Evolutionary conservation across 257 asterid genomes (phyloP).

Genomic region (Gardenia jasminoides): DNA sequence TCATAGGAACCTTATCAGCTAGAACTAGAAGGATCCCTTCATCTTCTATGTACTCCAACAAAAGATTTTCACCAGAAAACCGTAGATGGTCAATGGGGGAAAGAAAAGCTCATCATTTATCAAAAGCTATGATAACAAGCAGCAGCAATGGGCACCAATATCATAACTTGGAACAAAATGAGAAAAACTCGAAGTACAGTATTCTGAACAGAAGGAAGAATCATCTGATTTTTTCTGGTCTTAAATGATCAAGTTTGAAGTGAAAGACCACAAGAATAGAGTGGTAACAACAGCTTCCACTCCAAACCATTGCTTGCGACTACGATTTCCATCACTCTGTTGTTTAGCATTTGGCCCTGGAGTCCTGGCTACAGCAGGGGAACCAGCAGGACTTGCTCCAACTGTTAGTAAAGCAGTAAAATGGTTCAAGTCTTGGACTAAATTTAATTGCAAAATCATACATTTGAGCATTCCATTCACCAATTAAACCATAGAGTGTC

Average conservation of each 20-base stretch:
- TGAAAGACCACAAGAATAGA: constrained; percentile 19
- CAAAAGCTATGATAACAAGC: neutral
- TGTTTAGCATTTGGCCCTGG: constrained; percentile 27
- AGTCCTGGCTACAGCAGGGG: constrained; percentile 13
- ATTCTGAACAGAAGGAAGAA: neutral
- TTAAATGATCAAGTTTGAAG: constrained; percentile 1
- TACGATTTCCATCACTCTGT: constrained; percentile 20
- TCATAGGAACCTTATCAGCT: neutral
- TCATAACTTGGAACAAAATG: neutral
- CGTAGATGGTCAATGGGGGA: neutral
- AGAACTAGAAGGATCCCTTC: neutral
- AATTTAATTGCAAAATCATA: neutral
- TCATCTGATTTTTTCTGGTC: neutral
- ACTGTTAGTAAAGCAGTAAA: constrained; percentile 17
- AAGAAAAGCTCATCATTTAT: neutral
- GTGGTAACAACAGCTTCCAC: constrained; percentile 21
- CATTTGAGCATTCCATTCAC: neutral
- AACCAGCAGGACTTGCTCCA: constrained; percentile 23
- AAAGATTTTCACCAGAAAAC: neutral
- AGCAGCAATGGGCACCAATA: neutral
- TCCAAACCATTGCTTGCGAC: constrained; percentile 24
- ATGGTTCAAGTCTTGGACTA: neutral
- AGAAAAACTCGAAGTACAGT: neutral
- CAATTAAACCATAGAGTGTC: neutral
- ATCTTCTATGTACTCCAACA: neutral